Base-by-base conservation (phyloP, 371 early-diverging fungal genomes). In the Lichtheimia hyalospora region DNA sequence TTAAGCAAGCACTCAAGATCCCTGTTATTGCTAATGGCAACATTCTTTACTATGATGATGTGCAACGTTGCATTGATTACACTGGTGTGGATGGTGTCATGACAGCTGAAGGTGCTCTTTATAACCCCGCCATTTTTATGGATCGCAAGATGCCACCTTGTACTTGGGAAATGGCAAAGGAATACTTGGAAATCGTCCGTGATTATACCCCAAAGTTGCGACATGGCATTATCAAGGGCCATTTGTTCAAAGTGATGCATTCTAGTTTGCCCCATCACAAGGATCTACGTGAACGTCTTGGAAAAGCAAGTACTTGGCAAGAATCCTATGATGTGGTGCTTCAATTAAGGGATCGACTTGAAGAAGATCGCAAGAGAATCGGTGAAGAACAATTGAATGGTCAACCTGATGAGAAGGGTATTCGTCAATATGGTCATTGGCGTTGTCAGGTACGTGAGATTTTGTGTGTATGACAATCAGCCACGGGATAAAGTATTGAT, bases 11-110 rank as follows among this genome's bases (percentile, higher is more conserved):
- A 0, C 61, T 83, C 24, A 75, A 67, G 16, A 96, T 99, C 3
- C 99, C 99, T 2, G 98, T 99, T 1, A 84, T 98, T 71, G 95
- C 98, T 51, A 99, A 99, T 73, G 99, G 99, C 27, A 98, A 98
- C 61, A 97, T 99, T 48, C 68, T 97, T 43, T 95, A 95, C 64
- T 73, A 79, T 50, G 92, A 94, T 57, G 98, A 99, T 68, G 75
- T 98, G 21, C 83, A 91, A 57, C 76, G 81, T 3, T 98, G 99
- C 67, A 53, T 99, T n/a, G 88, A 92, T 5, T 74, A 79, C 49
- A 99, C 99, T 8, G 93, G 92, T 48, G 91, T 84, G 28, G 97
- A 95, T 62, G 99, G 97, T 40, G 96, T 99, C 57, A 99, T 99
- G 99, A 84, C 92, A 0, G 93, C 93, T 5, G 97, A 97, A 73